Conservation (phyloP, 257 asterid genomes). For the Fraxinus cuspidata region DNA sequence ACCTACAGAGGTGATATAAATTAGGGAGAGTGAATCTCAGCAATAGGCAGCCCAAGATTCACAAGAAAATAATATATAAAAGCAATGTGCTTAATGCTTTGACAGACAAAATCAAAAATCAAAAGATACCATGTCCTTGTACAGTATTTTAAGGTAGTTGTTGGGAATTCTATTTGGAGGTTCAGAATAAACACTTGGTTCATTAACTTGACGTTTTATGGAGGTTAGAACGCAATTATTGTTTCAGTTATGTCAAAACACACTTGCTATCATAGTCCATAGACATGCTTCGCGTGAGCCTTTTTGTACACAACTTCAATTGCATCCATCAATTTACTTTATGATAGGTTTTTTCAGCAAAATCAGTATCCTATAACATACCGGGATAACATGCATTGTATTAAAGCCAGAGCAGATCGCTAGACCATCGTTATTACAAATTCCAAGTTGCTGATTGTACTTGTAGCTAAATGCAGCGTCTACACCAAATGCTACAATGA, state of each 20-base stretch:
- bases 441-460: constrained; percentile 77
- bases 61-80: neutral
- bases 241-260: neutral
- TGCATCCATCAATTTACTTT: constrained; percentile 10
- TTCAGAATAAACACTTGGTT: neutral
- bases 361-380: constrained; percentile 38
- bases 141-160: neutral
- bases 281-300: constrained; percentile 12
- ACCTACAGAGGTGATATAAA: neutral
- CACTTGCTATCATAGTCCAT: neutral
- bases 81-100: neutral
- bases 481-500: constrained; percentile 80
- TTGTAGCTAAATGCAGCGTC: constrained; percentile 96
- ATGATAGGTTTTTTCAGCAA: constrained; percentile 23
- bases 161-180: neutral
- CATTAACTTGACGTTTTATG: neutral
- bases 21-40: neutral
- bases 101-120: neutral
- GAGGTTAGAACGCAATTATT: neutral
- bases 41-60: neutral
- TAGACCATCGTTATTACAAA: constrained; percentile 74
- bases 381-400: constrained; percentile 95
- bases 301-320: neutral
- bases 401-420: constrained; percentile 88
- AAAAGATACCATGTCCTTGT: neutral